These are phyloP conservation scores for Neurospora intermedia DNA, from an alignment of 495 filamentous ascomycete species.

Conservation along the genomic window DNA sequence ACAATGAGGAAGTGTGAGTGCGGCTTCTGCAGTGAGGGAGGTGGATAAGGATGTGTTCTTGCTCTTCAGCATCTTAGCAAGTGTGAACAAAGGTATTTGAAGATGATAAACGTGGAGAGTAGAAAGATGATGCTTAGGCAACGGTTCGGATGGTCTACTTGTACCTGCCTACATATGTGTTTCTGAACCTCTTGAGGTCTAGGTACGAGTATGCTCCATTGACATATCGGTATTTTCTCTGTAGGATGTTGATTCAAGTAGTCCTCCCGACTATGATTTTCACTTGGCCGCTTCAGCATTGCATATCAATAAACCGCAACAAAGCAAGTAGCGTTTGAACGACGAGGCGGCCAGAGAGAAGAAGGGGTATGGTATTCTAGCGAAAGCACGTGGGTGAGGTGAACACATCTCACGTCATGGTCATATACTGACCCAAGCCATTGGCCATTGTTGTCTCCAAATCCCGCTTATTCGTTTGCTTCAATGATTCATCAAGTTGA, in stretches of 20 bases:
- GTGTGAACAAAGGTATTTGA: background rate
- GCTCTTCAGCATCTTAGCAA: background rate
- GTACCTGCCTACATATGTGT: background rate
- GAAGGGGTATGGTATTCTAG: background rate
- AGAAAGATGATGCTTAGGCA: background rate
- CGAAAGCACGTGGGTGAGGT: background rate
- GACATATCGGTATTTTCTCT: background rate
- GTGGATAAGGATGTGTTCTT: background rate
- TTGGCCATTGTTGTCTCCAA: background rate
- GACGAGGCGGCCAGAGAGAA: background rate
- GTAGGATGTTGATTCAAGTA: background rate
- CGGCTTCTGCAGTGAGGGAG: background rate
- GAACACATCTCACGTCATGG: background rate
- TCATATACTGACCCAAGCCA: background rate
- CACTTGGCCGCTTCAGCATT: background rate
- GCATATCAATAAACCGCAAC: no score
- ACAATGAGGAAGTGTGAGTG: background rate
- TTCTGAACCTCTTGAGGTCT: background rate
- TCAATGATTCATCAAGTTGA: background rate
- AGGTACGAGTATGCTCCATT: background rate
- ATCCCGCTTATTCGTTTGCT: background rate
- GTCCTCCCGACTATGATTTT: background rate
- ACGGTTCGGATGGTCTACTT: background rate
- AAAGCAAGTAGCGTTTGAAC: background rate
- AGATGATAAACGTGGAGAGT: background rate